A percentile compares a stretch with the other conserved stretches of the same genome.
Conservation (phyloP, 176 grass and related monocot genomes). For the Otatea glauca region DNA sequence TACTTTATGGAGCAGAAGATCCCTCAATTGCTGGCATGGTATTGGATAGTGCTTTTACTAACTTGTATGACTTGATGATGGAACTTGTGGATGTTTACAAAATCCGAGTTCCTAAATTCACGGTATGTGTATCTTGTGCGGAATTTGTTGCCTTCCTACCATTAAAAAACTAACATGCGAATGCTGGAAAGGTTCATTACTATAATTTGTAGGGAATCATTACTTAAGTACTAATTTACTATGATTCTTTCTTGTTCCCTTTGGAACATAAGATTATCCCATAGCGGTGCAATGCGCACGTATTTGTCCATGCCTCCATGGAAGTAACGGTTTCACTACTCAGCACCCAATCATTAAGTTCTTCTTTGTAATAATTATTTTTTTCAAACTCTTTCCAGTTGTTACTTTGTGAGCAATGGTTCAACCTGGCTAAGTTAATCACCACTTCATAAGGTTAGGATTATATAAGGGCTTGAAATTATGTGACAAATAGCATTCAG, state of each 20-base stretch:
- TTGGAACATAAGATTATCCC: neutral
- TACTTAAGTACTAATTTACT: neutral
- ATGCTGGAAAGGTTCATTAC: slow-evolving; percentile 13
- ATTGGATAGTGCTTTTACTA: slow-evolving; percentile 95
- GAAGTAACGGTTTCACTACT: neutral
- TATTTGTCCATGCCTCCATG: neutral
- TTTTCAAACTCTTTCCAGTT: neutral
- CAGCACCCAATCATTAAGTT: neutral
- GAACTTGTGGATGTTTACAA: slow-evolving; percentile 98
- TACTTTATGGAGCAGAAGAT: slow-evolving; percentile 98
- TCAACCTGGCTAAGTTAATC: neutral
- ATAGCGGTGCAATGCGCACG: neutral
- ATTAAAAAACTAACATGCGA: slow-evolving; percentile 24
- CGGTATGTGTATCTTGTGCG: slow-evolving; percentile 54
- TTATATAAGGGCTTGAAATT: neutral
- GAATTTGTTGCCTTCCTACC: neutral
- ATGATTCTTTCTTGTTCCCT: neutral
- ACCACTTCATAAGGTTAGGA: slow-evolving; percentile 1
- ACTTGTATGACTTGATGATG: slow-evolving; percentile 95
- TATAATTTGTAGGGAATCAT: neutral
- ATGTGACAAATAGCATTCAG: slow-evolving; percentile 12
- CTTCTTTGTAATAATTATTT: neutral
- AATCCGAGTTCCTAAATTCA: slow-evolving; percentile 95
- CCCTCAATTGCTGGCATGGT: slow-evolving; percentile 89
- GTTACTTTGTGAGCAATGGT: slow-evolving; percentile 2